phyloP scores from a whole-genome alignment of 768 basidiomycete genomes.

The Kwoniella heveanensis region DNA sequence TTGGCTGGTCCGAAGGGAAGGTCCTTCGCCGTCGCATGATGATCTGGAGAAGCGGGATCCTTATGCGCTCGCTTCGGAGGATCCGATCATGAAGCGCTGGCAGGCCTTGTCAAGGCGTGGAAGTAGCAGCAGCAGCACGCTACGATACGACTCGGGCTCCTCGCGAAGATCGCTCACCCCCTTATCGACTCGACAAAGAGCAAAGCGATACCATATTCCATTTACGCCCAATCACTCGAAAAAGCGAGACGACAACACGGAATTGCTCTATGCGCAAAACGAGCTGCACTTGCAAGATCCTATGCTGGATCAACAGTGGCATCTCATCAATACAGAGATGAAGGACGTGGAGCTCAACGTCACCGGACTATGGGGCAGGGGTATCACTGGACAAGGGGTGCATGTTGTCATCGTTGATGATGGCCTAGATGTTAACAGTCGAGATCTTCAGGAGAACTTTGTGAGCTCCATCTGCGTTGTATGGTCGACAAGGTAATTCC shows the following conservation, averaged over 20 bases:
- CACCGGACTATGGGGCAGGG: constrained; percentile 87
- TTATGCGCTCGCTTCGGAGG: constrained; percentile 10
- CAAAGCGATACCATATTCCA: constrained; percentile 50
- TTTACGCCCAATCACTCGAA: background rate
- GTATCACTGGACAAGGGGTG: constrained; percentile 81
- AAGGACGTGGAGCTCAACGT: constrained; percentile 81
- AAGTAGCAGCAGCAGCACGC: background rate
- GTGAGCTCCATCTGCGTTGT: constrained; percentile 59
- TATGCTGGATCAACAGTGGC: constrained; percentile 84
- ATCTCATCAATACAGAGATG: constrained; percentile 82
- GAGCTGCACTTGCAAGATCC: constrained; percentile 75
- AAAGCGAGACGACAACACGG: constrained; percentile 28
- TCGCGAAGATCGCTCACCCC: constrained; percentile 38
- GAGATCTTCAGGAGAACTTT: constrained; percentile 87
- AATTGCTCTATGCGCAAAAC: constrained; percentile 60
- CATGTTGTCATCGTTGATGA: constrained; percentile 91
- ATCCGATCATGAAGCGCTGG: constrained; percentile 38
- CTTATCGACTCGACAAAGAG: constrained; percentile 48
- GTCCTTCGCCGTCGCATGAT: constrained; percentile 3
- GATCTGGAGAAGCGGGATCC: background rate
- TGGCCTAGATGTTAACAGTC: constrained; percentile 84
- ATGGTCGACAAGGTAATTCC: no score
- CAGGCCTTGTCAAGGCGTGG: constrained; percentile 20
- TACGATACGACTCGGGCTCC: background rate
- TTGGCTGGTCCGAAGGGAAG: constrained; percentile 73